Evolutionary conservation across 202 grass and related monocot genomes (phyloP), one percentile per base, ranked within the genome.

Genomic region (Setaria italica): DNA sequence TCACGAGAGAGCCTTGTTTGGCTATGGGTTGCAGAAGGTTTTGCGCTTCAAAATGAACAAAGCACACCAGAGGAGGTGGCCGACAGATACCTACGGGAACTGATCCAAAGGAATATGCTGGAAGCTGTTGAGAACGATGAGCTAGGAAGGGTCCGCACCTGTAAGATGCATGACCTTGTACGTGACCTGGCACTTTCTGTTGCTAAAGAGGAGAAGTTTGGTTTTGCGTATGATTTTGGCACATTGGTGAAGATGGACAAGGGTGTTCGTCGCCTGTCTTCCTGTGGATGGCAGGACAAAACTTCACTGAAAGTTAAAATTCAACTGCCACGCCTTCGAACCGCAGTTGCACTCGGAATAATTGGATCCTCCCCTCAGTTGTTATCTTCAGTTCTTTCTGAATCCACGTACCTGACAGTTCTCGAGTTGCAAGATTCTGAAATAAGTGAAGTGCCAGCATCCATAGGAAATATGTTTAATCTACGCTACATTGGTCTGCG

Each of bases 11-110:
- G 17, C 78, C 76, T 94, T 14, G 55, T 97, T 3, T 6, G 80
- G 15, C 17, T 94, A 12, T 97, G 87, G 94, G 55, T 83, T 49
- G 89, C 91, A 17, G 94, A 94, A 73, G 88, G 89, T 14, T 92
- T 92, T 81, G 80, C 60, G 13, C 0, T 21, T 21, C 11, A 9
- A 37, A 79, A 74, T 8, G 79, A 62, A 46, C 2, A 30, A 13
- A 86, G 14, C 7, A 97, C 76, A 49, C 2, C 82, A 43, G 91
- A 97, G 72, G 63, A 80, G 32, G 80, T 94, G 3, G 94, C 89
- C 15, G 89, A 97, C 1, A 20, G 35, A 10, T 51, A 80, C 45
- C 67, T 97, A 9, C 62, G 45, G 0, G 91, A 94, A 70, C 9
- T 97, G 11, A 88, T 94, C 12, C 58, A 57, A n/a, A 17, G 77